phyloP scores from a whole-genome alignment of 75 land plant species.

The Chamaecyparis obtusa region DNA sequence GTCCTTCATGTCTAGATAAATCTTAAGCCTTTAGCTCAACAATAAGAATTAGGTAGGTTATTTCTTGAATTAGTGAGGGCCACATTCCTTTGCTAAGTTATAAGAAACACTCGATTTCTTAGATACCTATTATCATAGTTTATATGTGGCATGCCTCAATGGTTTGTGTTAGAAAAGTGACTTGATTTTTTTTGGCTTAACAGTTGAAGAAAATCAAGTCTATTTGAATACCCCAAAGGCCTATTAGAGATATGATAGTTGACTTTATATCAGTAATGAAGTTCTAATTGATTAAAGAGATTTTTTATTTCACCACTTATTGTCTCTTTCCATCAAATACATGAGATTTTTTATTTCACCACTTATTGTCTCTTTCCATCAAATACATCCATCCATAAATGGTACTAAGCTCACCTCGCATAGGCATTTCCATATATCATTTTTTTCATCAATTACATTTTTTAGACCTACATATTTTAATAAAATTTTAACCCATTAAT shows the following conservation, averaged over 20 bases:
- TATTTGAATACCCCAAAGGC: constrained; percentile 56
- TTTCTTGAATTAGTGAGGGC: too few species aligned
- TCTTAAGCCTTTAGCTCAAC: too few species aligned
- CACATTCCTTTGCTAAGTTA: too few species aligned
- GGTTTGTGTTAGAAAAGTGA: constrained; percentile 12
- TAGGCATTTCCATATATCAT: constrained; percentile 29
- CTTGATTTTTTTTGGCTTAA: constrained; percentile 63
- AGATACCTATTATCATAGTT: too few species aligned
- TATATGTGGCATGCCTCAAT: background rate
- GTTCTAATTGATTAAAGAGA: constrained; percentile 71
- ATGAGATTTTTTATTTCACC: too few species aligned
- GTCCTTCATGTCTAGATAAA: too few species aligned
- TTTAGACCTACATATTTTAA: too few species aligned
- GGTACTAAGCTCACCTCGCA: constrained; percentile 48
- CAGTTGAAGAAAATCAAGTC: constrained; percentile 51
- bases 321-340: too few species aligned
- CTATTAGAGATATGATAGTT: constrained; percentile 74
- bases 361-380: constrained; percentile 24
- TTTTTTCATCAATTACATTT: too few species aligned
- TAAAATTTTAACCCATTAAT: too few species aligned
- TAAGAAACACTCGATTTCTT: too few species aligned
- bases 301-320: constrained; percentile 60
- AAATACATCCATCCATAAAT: constrained; percentile 31
- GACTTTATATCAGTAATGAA: constrained; percentile 38
- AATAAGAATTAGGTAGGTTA: too few species aligned